These are phyloP conservation scores for Fusarium robinianum DNA, from an alignment of 2,329 filamentous ascomycete species.

Conservation along the genomic window DNA sequence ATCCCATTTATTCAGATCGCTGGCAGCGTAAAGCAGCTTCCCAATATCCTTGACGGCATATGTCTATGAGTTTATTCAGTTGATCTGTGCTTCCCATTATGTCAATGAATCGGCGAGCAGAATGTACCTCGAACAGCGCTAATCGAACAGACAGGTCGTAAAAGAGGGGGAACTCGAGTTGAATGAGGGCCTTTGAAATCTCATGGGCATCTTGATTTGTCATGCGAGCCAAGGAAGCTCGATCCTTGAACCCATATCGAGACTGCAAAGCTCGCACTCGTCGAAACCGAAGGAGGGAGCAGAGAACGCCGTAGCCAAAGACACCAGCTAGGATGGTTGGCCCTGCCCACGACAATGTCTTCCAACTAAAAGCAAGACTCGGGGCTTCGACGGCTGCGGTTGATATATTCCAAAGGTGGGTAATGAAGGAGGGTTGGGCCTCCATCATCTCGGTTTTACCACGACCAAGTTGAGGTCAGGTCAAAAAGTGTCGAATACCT, in stretches of 20 bases:
- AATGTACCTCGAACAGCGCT: conserved; percentile 46
- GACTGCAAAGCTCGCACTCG: conserved; percentile 38
- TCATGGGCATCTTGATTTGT: conserved; percentile 51
- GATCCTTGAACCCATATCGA: conserved; percentile 41
- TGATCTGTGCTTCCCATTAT: too few relatives aligned
- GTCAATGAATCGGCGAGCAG: background rate
- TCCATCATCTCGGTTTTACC: too few relatives aligned
- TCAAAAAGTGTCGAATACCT: too few relatives aligned
- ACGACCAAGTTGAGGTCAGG: too few relatives aligned
- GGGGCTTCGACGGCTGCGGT: conserved; percentile 1
- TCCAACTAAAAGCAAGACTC: background rate
- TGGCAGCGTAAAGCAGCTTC: conserved; percentile 43
- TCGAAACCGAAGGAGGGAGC: conserved; percentile 45
- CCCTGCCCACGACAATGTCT: conserved; percentile 21
- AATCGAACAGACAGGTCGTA: conserved; percentile 45
- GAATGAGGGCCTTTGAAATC: conserved; percentile 44
- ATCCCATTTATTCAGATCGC: conserved; percentile 40
- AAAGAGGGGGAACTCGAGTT: conserved; percentile 46
- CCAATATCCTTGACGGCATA: conserved; percentile 47
- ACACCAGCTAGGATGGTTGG: conserved; percentile 26
- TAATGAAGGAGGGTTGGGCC: conserved; percentile 1
- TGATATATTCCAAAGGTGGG: conserved; percentile 16
- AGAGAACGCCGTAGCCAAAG: conserved; percentile 42
- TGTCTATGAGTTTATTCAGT: conserved; percentile 38
- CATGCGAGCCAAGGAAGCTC: conserved; percentile 46